These are phyloP conservation scores for Leucocoprinus birnbaumii DNA, from an alignment of 768 basidiomycete species.

Conservation along the genomic window DNA sequence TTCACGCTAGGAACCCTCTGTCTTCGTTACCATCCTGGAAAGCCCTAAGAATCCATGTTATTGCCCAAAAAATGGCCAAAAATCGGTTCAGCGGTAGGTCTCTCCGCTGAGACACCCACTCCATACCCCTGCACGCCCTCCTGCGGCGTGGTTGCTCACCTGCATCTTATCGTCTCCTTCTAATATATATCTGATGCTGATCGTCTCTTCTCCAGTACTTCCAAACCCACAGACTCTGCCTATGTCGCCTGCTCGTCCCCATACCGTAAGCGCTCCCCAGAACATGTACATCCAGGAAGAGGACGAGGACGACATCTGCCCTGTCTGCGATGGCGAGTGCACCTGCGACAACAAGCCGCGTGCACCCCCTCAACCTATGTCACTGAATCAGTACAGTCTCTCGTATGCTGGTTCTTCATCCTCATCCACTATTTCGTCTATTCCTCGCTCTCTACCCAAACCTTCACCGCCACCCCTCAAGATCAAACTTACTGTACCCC, in stretches of 20 bases:
- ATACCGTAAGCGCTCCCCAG: slow-evolving; percentile 55
- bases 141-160: slow-evolving; percentile 7
- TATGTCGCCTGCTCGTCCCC: slow-evolving; percentile 69
- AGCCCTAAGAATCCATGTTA: slow-evolving; percentile 40
- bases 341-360: slow-evolving; percentile 60
- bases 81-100: slow-evolving; percentile 36
- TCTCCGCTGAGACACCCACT: neutral
- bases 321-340: slow-evolving; percentile 89
- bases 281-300: slow-evolving; percentile 48
- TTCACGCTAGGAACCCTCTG: slow-evolving; percentile 11
- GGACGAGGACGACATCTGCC: slow-evolving; percentile 86
- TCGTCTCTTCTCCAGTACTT: slow-evolving; percentile 24
- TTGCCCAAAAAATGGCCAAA: slow-evolving; percentile 38
- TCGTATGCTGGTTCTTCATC: slow-evolving; percentile 31
- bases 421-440: slow-evolving; percentile 32
- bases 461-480: slow-evolving; percentile 46
- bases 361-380: slow-evolving; percentile 20
- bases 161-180: neutral
- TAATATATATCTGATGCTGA: slow-evolving; percentile 11
- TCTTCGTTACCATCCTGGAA: slow-evolving; percentile 38
- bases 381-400: slow-evolving; percentile 36
- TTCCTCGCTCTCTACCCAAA: slow-evolving; percentile 24
- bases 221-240: slow-evolving; percentile 49
- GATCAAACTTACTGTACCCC: slow-evolving; percentile 71
- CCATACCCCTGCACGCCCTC: slow-evolving; percentile 2